Base-by-base conservation (phyloP, 1,284 basidiomycete genomes). In the Ceratobasidium sp. region DNA sequence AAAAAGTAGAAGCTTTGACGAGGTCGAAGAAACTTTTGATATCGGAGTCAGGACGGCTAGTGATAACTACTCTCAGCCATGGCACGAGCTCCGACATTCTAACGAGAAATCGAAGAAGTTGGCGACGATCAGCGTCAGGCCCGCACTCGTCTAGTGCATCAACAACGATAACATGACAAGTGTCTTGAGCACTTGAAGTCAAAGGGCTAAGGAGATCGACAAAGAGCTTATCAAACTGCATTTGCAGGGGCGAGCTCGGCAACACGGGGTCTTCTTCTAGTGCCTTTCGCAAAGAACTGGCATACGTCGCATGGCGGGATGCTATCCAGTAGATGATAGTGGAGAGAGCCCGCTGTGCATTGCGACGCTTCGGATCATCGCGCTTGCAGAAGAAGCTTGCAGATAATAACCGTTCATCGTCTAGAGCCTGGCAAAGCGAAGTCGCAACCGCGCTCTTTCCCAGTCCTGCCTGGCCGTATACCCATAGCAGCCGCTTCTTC, bases 141-240 rank as follows among this genome's bases (percentile, higher is more conserved):
- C n/a, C 52, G 28, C 53, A 69, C 43, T 74, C 73, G 62, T 73
- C 72, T 4, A 73, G 72, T 14, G 62, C 72, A 36, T 73, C 62
- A 2, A 73, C 53, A 4, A 73, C 53, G 14, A 69, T 21, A 6
- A 69, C 55, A 10, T 46, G 21, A 2, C 36, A 28, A 18, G 4
- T 32, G 8, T 18, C 23, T n/a, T n/a, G n/a, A n/a, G n/a, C n/a
- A n/a, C n/a, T n/a, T 3, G 53, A 9, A 18, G 58, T 9, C 16
- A 26, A 5, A 16, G 45, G n/a, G 4, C 18, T 28, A n/a, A 18
- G 26, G 8, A 30, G 5, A 30, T 28, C 41, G 14, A 6, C 4
- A 45, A 60, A 18, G 4, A 60, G 58, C n/a, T 28, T 39, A n/a
- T n/a, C n/a, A n/a, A n/a, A n/a, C n/a, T n/a, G n/a, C n/a, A n/a